Evolutionary conservation across 108 stramenopile genomes (phyloP), one percentile per base, ranked within the genome.

Genomic region (Aurantiochytrium sp.): DNA sequence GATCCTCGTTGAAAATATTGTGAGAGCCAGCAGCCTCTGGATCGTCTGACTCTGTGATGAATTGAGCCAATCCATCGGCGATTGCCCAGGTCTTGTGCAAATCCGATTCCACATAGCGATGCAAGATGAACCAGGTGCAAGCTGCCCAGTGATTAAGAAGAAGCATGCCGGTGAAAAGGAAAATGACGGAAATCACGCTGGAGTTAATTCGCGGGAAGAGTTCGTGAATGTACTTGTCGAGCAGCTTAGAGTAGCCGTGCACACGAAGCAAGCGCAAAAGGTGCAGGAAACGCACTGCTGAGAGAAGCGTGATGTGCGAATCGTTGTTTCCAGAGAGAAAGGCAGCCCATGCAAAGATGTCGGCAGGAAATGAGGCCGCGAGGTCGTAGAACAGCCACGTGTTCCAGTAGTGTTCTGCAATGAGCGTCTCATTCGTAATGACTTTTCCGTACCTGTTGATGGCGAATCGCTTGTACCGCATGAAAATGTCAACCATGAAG

Each of bases 121-220:
- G 95, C 43, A 95, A 90, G 47, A 92, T 90, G 90, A 95, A 95
- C 93, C 93, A 95, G 45, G 88, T 69, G 88, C 95, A 95, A 8
- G 93, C 92, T 28, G 83, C 58, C 92, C 93, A 92, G 92, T 95
- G 95, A 58, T 93, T 93, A 21, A 92, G 60, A 18, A 92, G 58
- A 49, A 89, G 44, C 72, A 93, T 94, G 88, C 88, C 92, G 49
- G 91, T 57, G 58, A 90, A 76, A 49, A 93, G 72, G 14, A 72
- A 87, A 10, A 72, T 19, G 18, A 94, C 60, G 5, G 91, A 90
- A 18, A 87, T 93, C 44, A 89, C 59, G 45, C 91, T 87, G 2
- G 89, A 73, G 60, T 88, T 89, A 57, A 93, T 89, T 44, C 93
- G 45, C 14, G 92, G 91, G 28, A 72, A 88, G 87, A 89, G 49